Evolutionary conservation across 257 asterid species (phyloP).

Genomic region (Petunia axillaris): DNA sequence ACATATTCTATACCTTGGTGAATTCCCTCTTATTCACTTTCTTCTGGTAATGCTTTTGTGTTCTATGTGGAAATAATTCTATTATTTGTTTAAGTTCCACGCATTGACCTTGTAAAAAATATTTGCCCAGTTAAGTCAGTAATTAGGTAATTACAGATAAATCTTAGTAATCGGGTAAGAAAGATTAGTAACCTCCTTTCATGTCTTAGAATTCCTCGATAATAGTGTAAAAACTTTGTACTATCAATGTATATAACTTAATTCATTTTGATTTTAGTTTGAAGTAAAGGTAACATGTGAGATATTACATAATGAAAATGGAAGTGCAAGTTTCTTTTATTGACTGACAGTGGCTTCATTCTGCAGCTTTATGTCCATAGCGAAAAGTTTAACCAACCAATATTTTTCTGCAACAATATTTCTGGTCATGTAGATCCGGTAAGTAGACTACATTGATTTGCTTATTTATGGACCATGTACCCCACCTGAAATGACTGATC

Average conservation of each 20-base stretch:
- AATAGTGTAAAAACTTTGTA: no score
- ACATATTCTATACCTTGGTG: background rate
- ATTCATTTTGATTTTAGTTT: background rate
- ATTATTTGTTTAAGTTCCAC: no score
- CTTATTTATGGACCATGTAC: background rate
- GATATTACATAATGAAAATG: background rate
- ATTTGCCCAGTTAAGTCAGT: no score
- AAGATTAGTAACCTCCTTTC: no score
- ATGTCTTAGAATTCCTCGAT: no score
- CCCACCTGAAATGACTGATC: background rate
- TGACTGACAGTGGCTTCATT: constrained; percentile 10
- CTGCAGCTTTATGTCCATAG: constrained; percentile 74
- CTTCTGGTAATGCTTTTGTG: background rate
- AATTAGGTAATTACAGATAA: no score
- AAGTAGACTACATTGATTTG: constrained; percentile 32
- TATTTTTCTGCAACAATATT: constrained; percentile 85
- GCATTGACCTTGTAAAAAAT: no score
- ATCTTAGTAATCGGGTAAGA: no score
- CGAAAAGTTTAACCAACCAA: constrained; percentile 92
- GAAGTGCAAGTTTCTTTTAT: background rate
- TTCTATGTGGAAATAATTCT: background rate
- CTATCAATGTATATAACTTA: no score
- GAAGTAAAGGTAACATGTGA: constrained; percentile 7
- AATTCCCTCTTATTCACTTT: background rate
- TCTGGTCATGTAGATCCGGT: constrained; percentile 86